Evolutionary conservation across 495 filamentous ascomycete species (phyloP), one percentile per base, ranked within the genome.

Genomic region (Penicillium verhagenii): DNA sequence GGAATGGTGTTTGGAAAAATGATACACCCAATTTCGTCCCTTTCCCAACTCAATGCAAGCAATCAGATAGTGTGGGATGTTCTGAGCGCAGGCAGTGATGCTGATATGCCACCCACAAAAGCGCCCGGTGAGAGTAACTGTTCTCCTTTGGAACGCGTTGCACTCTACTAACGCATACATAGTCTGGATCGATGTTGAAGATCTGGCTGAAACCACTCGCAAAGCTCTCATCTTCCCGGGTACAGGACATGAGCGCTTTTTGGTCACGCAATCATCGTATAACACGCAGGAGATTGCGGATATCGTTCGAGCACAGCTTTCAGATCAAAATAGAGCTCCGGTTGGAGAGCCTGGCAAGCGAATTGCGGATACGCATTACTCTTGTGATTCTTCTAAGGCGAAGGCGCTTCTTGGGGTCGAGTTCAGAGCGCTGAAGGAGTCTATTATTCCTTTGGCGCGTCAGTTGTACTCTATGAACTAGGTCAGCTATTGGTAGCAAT

Each of bases 281-380:
- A 61, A 66, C 45, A 67, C 66, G 1, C 71, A 73, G 50, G 57
- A 70, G 11, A 66, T 71, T 16, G 64, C 65, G 1, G 65, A 77
- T 56, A 57, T 68, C 7, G 56, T 72, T 39, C 58, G 67, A 16
- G 50, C 47, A 13, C 14, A 61, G 19, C 61, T 74, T 5, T 60
- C 67, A 3, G 40, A 66, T 2, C 50, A 43, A 21, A 40, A 57
- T 5, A 53, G 56, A 20, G 55, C 60, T 1, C 52, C 61, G 0
- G 42, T 62, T 13, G 71, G 69, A 25, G 56, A 68, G 14, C 69
- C 69, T 9, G 58, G 58, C 1, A 60, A 62, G 39, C 52, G 63
- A 0, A 52, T 61, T 57, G 54, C 56, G 1, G 52, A 57, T 33
- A 60, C 63, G 3, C 65, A 65, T 56, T 68, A 68, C 23, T 59